These are phyloP conservation scores for Metschnikowia noctiluminum DNA, from an alignment of 805 yeast species.

Conservation along the genomic window DNA sequence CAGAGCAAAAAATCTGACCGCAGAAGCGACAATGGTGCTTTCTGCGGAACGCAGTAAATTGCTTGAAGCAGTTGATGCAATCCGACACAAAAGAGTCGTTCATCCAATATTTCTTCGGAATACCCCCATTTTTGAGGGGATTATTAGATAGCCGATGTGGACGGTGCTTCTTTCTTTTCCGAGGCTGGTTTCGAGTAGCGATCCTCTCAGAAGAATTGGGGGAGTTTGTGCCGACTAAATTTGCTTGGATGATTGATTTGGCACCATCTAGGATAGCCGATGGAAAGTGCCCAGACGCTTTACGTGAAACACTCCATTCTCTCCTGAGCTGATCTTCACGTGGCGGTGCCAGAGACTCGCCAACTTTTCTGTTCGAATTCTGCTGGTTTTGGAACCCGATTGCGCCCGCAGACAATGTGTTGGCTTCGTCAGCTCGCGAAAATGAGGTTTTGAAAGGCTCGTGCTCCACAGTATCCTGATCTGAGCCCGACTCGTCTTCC, in stretches of 20 bases:
- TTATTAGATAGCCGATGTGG: conserved; percentile 34
- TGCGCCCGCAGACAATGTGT: neutral
- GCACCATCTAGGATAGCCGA: conserved; percentile 38
- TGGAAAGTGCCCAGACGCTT: conserved; percentile 31
- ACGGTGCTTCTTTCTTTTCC: conserved; percentile 25
- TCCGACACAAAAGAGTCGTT: conserved; percentile 89
- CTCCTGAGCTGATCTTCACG: neutral
- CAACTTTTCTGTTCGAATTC: neutral
- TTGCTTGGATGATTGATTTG: conserved; percentile 29
- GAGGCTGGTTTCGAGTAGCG: conserved; percentile 12
- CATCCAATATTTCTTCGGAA: conserved; percentile 89
- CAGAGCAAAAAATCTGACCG: conserved; percentile 89
- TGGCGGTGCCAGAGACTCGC: neutral
- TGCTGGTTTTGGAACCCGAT: neutral
- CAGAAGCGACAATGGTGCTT: conserved; percentile 95
- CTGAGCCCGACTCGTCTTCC: conserved; percentile 46
- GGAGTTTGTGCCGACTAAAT: conserved; percentile 26
- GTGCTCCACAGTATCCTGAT: conserved; percentile 30
- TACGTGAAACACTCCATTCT: conserved; percentile 18
- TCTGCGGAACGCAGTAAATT: conserved; percentile 81
- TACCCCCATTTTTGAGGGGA: conserved; percentile 47
- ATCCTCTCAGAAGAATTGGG: conserved; percentile 30
- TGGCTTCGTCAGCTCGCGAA: neutral
- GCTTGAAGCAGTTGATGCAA: conserved; percentile 77
- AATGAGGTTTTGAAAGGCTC: neutral